Evolutionary conservation across 2,329 filamentous ascomycete species (phyloP).

Genomic region (Albophoma yamanashiensis): DNA sequence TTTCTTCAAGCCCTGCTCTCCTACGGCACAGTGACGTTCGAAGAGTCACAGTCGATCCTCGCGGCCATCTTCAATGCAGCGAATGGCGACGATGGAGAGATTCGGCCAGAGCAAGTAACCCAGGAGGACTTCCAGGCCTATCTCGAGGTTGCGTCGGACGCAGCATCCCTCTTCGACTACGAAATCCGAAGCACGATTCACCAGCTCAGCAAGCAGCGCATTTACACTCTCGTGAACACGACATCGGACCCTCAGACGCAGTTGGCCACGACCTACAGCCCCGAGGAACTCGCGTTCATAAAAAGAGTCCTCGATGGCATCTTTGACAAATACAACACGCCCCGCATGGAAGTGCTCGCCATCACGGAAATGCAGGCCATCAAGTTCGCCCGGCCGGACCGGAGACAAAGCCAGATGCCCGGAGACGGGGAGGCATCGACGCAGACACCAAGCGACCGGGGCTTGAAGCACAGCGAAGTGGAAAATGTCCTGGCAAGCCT

Average conservation of each 20-base stretch:
- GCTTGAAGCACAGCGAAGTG: constrained; percentile 67
- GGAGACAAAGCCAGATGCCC: constrained; percentile 19
- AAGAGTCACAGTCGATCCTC: constrained; percentile 62
- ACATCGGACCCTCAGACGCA: constrained; percentile 78
- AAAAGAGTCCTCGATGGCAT: constrained; percentile 82
- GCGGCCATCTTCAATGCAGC: constrained; percentile 62
- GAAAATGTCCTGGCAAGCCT: constrained; percentile 61
- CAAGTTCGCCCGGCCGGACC: constrained; percentile 49
- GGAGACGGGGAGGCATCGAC: constrained; percentile 18
- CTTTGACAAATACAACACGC: constrained; percentile 81
- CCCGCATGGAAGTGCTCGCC: constrained; percentile 72
- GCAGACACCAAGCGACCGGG: constrained; percentile 31
- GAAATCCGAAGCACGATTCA: constrained; percentile 70
- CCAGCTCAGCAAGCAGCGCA: constrained; percentile 54
- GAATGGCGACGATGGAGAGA: constrained; percentile 20
- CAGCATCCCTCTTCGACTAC: constrained; percentile 71
- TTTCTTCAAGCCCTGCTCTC: constrained; percentile 86
- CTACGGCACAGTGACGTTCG: constrained; percentile 64
- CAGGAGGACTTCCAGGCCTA: constrained; percentile 57
- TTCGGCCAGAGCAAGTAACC: constrained; percentile 53
- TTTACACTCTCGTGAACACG: constrained; percentile 81
- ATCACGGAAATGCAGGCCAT: constrained; percentile 70
- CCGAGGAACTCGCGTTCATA: constrained; percentile 83
- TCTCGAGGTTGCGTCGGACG: constrained; percentile 58
- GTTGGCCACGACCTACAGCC: constrained; percentile 66